Evolutionary conservation across 495 filamentous ascomycete species (phyloP), one percentile per base, ranked within the genome.

Genomic region (Penicillium parvum): DNA sequence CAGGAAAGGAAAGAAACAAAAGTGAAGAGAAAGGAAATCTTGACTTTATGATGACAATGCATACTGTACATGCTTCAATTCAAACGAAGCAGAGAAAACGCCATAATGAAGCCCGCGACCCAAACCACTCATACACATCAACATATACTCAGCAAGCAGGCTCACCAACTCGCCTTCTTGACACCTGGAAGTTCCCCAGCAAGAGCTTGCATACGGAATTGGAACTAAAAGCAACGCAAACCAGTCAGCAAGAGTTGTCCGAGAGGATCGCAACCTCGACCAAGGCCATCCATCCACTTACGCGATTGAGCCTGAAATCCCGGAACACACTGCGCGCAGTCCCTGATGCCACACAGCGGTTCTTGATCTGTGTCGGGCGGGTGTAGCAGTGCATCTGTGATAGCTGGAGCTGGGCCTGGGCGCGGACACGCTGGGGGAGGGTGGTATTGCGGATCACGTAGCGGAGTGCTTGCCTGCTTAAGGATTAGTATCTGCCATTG

Each of bases 331-430:
- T 88, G 53, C 88, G 76, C 10, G 82, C 82, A 63, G 85, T 90
- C 3, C 94, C 94, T 41, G 87, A 89, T 47, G 86, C 77, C 25
- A 95, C 81, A 69, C 94, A 97, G 39, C 92, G 75, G 63, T 96
- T 96, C 64, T 82, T 81, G 60, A 98, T 90, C 71, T 96, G 89
- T 37, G 92, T 96, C 18, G 85, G 78, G 33, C 89, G 77, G 10
- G 94, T 97, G 65, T 96, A 95, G 74, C 77, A 75, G 67, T 96
- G 87, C 94, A 96, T 97, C 66, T 90, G 81, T 7, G 86, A 82
- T 37, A 98, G 77, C 66, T 96, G 81, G 19, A 98, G 75, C 71
- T 96, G 90, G 27, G 94, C 92, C 60, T 89, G 84, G 40, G 86
- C 89, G 49, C 92, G 82, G 17, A 81, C 81, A 49, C 90, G 81